Evolutionary conservation across 1,284 basidiomycete species (phyloP), one percentile per base, ranked within the genome.

Genomic region (Cryptococcus sp.): DNA sequence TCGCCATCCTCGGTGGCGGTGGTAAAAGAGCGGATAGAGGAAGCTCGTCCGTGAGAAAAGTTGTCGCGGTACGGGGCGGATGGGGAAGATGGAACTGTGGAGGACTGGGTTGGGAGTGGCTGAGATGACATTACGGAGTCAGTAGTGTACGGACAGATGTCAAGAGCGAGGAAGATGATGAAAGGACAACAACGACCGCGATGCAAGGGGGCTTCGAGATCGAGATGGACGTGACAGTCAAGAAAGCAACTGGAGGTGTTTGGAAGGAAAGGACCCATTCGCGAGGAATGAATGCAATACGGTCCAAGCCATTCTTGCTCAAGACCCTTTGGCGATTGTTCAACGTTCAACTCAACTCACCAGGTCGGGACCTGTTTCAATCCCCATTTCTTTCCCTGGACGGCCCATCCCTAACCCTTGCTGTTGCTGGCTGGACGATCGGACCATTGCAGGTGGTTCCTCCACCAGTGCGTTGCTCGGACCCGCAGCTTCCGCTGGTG

Each of bases 1-100:
- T 63, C 56, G 47, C 63, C 63, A 48, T 65, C 63, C 35, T 63
- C 64, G 22, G 62, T 63, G 11, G 58, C 54, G n/a, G 66, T 61
- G 8, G 62, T 50, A 41, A 54, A 54, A 6, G 61, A 63, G 22
- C 52, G 55, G 50, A 57, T 50, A 5, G 54, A 55, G 2, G 60
- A 53, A 11, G 59, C 51, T 42, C 57, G 55, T 23, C 52, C 54
- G 3, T 59, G 62, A 6, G 54, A 54, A 6, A 52, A 25, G 16
- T 38, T 54, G 17, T 50, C 48, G 13, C 47, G 53, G 40, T 42
- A 50, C 38, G 47, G 54, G 5, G 49, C 46, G 8, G 54, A 22
- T 2, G 54, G 47, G 11, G 57, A 42, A 16, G 54, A n/a, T 5
- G 30, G 47, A 35, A 50, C 40, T 48, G 52, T 15, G 47, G 39